Conservation (phyloP, 805 yeast species). For the Torulaspora gathmanii region DNA sequence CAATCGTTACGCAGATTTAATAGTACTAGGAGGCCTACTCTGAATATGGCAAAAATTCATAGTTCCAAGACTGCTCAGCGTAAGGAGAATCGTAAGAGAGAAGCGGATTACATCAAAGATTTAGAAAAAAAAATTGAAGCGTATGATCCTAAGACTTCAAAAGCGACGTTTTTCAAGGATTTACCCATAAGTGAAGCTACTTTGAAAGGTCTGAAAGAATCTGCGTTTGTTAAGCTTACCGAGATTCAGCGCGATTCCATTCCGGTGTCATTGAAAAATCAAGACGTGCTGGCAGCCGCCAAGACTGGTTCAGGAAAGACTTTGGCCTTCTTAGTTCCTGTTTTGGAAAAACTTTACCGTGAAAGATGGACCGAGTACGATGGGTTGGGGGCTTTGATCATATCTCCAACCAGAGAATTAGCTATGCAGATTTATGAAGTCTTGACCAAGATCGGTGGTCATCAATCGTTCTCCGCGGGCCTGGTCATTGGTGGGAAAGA, state of each 20-base stretch:
- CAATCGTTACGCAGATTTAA: too few relatives aligned
- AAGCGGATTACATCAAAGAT: constrained; percentile 36
- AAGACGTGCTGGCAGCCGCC: constrained; percentile 83
- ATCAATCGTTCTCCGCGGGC: constrained; percentile 78
- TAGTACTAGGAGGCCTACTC: background rate
- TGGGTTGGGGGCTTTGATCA: constrained; percentile 82
- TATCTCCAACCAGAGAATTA: constrained; percentile 89
- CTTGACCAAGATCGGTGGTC: constrained; percentile 70
- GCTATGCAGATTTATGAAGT: constrained; percentile 92
- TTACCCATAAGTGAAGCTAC: constrained; percentile 70
- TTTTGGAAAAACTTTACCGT: constrained; percentile 62
- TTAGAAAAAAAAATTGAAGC: constrained; percentile 51
- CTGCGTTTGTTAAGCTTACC: constrained; percentile 77
- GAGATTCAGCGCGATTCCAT: constrained; percentile 82
- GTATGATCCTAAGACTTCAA: constrained; percentile 43
- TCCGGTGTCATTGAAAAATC: constrained; percentile 67
- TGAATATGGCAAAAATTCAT: constrained; percentile 38
- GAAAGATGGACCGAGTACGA: constrained; percentile 76
- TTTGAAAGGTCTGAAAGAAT: constrained; percentile 63
- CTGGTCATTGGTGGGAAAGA: constrained; percentile 92
- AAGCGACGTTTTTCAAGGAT: constrained; percentile 57
- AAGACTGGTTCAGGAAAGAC: constrained; percentile 86
- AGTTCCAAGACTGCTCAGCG: constrained; percentile 36
- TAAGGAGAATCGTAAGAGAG: constrained; percentile 38
- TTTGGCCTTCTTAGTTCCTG: constrained; percentile 77